These are phyloP conservation scores for Arabis hirsuta DNA, from an alignment of 345 rosid genomes.

Conservation along the genomic window DNA sequence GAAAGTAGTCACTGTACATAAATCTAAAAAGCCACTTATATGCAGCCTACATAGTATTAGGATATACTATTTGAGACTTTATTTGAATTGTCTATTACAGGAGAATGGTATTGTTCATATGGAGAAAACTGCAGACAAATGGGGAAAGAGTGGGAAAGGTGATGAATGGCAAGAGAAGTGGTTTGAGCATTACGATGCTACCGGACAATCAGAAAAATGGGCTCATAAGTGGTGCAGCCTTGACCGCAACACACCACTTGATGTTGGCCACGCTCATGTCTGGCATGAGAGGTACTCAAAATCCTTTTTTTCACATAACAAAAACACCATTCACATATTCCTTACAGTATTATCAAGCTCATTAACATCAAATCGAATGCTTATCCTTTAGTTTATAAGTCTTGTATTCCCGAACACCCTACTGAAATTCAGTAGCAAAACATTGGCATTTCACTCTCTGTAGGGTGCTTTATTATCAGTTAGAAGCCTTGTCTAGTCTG, in stretches of 20 bases:
- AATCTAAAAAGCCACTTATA: slow-evolving; percentile 9
- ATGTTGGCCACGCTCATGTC: slow-evolving; percentile 92
- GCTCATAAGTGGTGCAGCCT: slow-evolving; percentile 97
- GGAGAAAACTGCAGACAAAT: slow-evolving; percentile 93
- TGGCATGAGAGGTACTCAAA: slow-evolving; percentile 91
- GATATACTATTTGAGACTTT: background rate
- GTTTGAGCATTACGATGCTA: slow-evolving; percentile 90
- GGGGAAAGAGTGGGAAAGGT: slow-evolving; percentile 89
- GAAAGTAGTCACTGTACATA: background rate
- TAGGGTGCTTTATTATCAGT: background rate
- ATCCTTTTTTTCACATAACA: slow-evolving; percentile 1
- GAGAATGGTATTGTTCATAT: slow-evolving; percentile 71
- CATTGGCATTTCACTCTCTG: background rate
- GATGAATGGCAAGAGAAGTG: slow-evolving; percentile 97
- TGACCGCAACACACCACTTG: slow-evolving; percentile 77
- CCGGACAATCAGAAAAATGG: slow-evolving; percentile 91
- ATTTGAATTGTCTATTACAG: slow-evolving; percentile 46
- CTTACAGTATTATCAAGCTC: background rate
- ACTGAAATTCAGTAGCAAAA: slow-evolving; percentile 9
- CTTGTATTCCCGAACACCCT: background rate
- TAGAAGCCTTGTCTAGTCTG: background rate
- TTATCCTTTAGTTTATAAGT: background rate
- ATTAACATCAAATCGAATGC: background rate
- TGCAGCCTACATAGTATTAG: no score
- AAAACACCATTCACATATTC: slow-evolving; percentile 7